Evolutionary conservation across 192 early-diverging fungal genomes (phyloP), one percentile per base, ranked within the genome.

Genomic region (Spizellomyces sp.): DNA sequence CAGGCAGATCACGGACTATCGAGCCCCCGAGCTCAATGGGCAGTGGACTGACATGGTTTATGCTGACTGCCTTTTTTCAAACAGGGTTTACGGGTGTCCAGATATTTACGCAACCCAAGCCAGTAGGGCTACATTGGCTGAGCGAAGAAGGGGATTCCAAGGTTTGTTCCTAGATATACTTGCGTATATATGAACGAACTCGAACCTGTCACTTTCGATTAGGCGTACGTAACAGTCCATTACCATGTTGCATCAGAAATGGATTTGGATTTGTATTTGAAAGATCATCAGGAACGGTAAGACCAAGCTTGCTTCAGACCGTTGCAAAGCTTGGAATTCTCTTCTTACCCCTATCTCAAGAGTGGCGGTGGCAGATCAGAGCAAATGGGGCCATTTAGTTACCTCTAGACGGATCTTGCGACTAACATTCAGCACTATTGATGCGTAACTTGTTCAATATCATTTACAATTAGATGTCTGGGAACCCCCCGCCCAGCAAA

Each of bases 71-170:
- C 27, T 46, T 44, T 27, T 45, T 21, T 63, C 15, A 14, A 21
- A 8, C 69, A 81, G 80, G 80, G 14, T 83, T 83, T 69, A 80
- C 81, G 9, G 62, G 70, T 41, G 72, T 69, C 22, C 69, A 72
- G 42, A 74, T 83, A 6, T 83, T 75, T 63, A 74, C 71, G 5
- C 77, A 79, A 59, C 81, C 81, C 4, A 83, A 83, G 56, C 81
- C 81, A 44, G 73, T 63, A 9, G 81, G 81, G 0, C 69, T 83
- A n/a, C 72, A 80, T 60, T 83, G 81, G 81, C 64, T 83, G 36
- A 66, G 61, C 27, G 81, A 83, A 44, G 81, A 83, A 56, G 81
- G 81, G 44, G 78, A 71, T 42, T 44, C 59, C 14, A 83, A 83
- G 75, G 75, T 76, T 8, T 27, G 60, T 64, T 15, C 15, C 17